Base-by-base conservation (phyloP, 2,329 filamentous ascomycete species). In the Fusarium poae region DNA sequence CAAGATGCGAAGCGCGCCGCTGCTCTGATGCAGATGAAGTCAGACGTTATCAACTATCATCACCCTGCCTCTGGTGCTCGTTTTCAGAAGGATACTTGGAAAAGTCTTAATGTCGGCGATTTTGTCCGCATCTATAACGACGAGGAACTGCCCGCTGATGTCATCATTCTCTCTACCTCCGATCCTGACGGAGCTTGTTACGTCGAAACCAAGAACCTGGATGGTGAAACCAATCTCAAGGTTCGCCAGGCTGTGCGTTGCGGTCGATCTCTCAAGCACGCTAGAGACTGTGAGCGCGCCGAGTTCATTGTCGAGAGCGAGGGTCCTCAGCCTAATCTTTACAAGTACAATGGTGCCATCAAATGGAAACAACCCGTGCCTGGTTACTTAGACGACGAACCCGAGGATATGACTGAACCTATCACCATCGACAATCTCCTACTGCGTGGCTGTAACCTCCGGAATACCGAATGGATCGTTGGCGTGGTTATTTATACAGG, bases 141-240 rank as follows among this genome's bases (percentile, higher is more conserved):
- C 71, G 96, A 99, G 75, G 94, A 97, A 72, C 89, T 99, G 25
- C 97, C 96, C 2, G 95, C 96, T 48, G 96, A 99, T 79, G 84
- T 99, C 46, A 91, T 98, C 48, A 92, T 99, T 43, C 82, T 99
- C 25, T 92, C 96, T 4, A 98, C 96, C 1, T 97, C 96, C 4
- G 96, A 98, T 73, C 87, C 91, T 1, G 96, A 99, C 73, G 96
- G 96, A 51, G 93, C 93, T 37, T 99, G 96, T 80, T 99, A 97
- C 74, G 92, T 99, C 23, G 96, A 99, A 80, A 99, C 96, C 4
- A 99, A 98, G 83, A 98, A 97, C 77, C 79, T 99, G 83, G 96
- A 99, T 75, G 96, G 96, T 51, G 96, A 99, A 81, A 99, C 96
- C 4, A 99, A 99, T 75, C 82, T 99, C 67, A 99, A 99, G 80